These are phyloP conservation scores for Dunaliella primolecta DNA, from an alignment of 139 green algal genomes.

Conservation along the genomic window DNA sequence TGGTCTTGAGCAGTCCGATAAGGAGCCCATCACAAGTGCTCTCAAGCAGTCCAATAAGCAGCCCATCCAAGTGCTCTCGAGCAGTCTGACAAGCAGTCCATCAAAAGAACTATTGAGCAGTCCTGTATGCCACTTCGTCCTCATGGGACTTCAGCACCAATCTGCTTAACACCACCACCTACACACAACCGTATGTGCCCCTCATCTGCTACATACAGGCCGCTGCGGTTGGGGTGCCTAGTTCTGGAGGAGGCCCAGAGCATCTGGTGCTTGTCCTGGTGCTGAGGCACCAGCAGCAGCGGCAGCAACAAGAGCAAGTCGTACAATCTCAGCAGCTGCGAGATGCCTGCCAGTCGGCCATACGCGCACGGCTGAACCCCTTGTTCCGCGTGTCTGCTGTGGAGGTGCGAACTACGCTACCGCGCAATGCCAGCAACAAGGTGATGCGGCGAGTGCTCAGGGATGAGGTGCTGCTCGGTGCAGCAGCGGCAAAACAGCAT, in stretches of 20 bases:
- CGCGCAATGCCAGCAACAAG: slow-evolving; percentile 89
- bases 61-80: no score
- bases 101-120: no score
- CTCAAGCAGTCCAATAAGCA: no score
- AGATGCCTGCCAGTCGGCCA: neutral
- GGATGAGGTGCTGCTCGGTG: slow-evolving; percentile 33
- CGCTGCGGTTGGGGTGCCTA: slow-evolving; percentile 76
- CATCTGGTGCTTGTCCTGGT: slow-evolving; percentile 81
- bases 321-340: neutral
- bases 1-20: no score
- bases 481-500: no score
- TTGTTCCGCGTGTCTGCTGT: slow-evolving; percentile 82
- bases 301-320: neutral
- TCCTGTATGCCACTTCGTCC: no score
- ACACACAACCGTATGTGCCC: no score
- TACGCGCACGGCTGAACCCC: slow-evolving; percentile 69
- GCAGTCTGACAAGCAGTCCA: no score
- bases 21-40: no score
- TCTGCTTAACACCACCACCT: no score
- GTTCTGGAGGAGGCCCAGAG: slow-evolving; percentile 77
- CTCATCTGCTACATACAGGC: no score
- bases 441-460: slow-evolving; percentile 81
- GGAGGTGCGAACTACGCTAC: slow-evolving; percentile 55
- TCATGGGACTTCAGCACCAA: no score
- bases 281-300: slow-evolving; percentile 17